Base-by-base conservation (phyloP, 2,329 filamentous ascomycete genomes). In the Trichoderma sp. region DNA sequence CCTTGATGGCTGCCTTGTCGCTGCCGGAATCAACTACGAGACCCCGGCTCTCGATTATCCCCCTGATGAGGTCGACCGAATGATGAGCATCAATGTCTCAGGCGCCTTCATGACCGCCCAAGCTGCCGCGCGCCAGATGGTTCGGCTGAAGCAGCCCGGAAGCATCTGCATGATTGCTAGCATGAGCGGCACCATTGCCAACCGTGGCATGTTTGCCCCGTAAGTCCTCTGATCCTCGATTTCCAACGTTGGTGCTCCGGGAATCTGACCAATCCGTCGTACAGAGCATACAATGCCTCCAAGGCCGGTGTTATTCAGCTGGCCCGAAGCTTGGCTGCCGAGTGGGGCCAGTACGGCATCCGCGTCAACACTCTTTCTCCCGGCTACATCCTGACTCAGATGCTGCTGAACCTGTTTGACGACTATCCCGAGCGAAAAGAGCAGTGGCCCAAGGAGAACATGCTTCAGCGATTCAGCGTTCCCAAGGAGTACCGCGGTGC, bases 11-110 rank as follows among this genome's bases (percentile, higher is more conserved):
- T 83, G 97, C 70, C 89, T 97, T 62, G 88, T 89, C 2, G 88
- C 88, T 2, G 89, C 89, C 0, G 89, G 89, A 6, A 92, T 94
- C 76, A 93, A 97, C 82, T 92, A 97, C 81, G 93, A 97, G 82
- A 94, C 90, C 0, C 83, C 93, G 0, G 94, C 95, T 1, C 84
- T 97, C 70, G 93, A 97, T 63, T 97, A 97, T 79, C 87, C 89
- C 28, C 89, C 92, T 26, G 86, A 91, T 78, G 92, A 93, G 79
- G 89, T 90, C 79, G 90, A 94, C 79, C 88, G 90, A 81, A 93
- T 97, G 85, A 87, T 97, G 81, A 88, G 92, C 77, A 91, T 95
- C 78, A 97, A 98, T 82, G 86, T 97, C 76, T 96, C 90, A n/a
- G 95, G 94, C 14, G 90, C 88, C 32, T 93, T 94, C 83, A 89